These are phyloP conservation scores for Colletotrichum limetticola DNA, from an alignment of 2,329 filamentous ascomycete species.

Conservation along the genomic window DNA sequence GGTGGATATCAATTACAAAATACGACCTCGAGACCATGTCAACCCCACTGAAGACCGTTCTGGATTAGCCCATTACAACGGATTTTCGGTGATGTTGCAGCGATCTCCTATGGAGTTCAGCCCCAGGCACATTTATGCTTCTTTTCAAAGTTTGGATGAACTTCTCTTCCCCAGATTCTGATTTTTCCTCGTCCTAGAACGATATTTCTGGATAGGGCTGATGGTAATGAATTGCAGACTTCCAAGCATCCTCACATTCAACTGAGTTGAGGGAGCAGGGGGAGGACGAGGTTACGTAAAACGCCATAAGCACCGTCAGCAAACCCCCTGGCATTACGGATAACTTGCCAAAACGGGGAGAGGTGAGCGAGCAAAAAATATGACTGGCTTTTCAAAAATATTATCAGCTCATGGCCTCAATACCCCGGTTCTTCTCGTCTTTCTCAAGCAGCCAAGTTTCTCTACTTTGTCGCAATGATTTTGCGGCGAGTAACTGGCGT, in stretches of 20 bases:
- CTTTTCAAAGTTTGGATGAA: neutral
- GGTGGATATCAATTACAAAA: conserved; percentile 1
- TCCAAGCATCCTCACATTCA: neutral
- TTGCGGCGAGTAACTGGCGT: neutral
- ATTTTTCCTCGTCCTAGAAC: neutral
- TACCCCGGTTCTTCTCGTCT: too few species aligned
- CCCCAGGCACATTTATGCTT: neutral
- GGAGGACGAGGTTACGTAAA: neutral
- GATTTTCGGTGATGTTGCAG: neutral
- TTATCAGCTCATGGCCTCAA: neutral
- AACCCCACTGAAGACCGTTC: neutral
- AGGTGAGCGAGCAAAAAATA: neutral
- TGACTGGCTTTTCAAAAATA: neutral
- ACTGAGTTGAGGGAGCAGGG: neutral
- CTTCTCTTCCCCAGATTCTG: neutral
- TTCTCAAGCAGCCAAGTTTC: neutral
- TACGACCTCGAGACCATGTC: neutral
- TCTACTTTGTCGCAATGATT: neutral
- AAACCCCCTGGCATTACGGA: neutral
- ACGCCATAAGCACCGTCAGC: too few species aligned
- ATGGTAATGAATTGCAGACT: neutral
- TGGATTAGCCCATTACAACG: neutral
- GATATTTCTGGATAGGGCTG: neutral
- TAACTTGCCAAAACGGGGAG: neutral
- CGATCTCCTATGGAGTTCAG: neutral